phyloP scores from a whole-genome alignment of 371 early-diverging fungal species.

The Mortierella sp. region DNA sequence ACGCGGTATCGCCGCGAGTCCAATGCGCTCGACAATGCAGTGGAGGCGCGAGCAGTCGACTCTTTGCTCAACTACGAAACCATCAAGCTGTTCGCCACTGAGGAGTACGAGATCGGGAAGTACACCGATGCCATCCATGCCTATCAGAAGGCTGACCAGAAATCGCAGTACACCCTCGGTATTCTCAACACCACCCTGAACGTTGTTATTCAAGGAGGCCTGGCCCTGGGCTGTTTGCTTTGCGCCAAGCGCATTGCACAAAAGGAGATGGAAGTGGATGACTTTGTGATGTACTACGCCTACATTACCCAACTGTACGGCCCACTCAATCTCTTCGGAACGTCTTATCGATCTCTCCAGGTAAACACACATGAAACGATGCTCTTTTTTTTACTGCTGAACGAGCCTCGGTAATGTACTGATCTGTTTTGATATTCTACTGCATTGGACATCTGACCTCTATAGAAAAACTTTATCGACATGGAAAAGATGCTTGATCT shows the following conservation, averaged over 20 bases:
- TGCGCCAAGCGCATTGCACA: conserved; percentile 84
- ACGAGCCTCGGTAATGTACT: neutral
- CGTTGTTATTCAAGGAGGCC: conserved; percentile 84
- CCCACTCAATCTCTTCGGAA: conserved; percentile 66
- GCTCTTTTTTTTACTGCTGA: neutral
- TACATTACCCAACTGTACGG: conserved; percentile 88
- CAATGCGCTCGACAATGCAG: conserved; percentile 82
- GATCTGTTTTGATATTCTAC: neutral
- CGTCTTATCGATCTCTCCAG: conserved; percentile 56
- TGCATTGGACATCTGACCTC: neutral
- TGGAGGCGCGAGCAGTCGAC: conserved; percentile 88
- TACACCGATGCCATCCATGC: conserved; percentile 82
- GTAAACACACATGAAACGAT: conserved; percentile 14
- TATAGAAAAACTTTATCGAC: conserved; percentile 86
- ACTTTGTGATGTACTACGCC: conserved; percentile 89
- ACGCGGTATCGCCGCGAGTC: conserved; percentile 85
- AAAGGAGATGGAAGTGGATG: conserved; percentile 82
- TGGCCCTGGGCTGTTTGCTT: conserved; percentile 82
- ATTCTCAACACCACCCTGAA: conserved; percentile 90
- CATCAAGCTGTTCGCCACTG: conserved; percentile 90
- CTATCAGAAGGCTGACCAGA: conserved; percentile 88
- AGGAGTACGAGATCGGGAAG: conserved; percentile 83
- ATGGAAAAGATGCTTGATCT: conserved; percentile 95
- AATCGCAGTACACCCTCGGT: conserved; percentile 76
- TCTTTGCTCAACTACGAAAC: conserved; percentile 97